A percentile compares a stretch with the other conserved stretches of the same genome.
Conservation (phyloP, 1,284 basidiomycete species). For the Sparassis latifolia region DNA sequence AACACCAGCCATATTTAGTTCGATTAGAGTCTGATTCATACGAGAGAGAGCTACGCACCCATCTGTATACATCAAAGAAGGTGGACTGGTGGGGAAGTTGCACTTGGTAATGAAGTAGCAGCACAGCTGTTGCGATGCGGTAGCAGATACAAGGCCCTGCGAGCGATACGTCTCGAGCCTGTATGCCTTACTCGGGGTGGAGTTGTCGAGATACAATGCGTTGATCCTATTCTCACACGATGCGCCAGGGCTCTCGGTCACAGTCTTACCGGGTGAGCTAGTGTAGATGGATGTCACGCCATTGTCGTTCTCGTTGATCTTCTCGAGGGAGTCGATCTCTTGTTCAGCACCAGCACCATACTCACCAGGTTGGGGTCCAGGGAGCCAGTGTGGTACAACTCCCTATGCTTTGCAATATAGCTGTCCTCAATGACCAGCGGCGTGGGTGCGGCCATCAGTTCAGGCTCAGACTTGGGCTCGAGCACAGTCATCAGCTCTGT, state of each 20-base stretch:
- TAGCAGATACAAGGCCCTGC: conserved; percentile 81
- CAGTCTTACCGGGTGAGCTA: conserved; percentile 77
- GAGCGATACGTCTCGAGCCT: conserved; percentile 97
- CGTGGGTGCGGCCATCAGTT: too few species aligned
- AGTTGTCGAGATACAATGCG: conserved; percentile 81
- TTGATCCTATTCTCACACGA: conserved; percentile 89
- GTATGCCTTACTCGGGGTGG: conserved; percentile 75
- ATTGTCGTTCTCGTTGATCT: conserved; percentile 71
- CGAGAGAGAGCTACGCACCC: conserved; percentile 24
- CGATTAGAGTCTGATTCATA: background rate
- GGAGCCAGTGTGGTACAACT: too few species aligned
- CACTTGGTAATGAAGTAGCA: conserved; percentile 97
- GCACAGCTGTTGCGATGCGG: conserved; percentile 87
- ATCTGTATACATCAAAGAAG: conserved; percentile 40
- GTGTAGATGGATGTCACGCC: conserved; percentile 98
- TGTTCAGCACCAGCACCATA: too few species aligned
- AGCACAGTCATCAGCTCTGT: too few species aligned
- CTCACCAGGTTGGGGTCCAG: too few species aligned
- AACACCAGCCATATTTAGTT: background rate
- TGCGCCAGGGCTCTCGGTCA: conserved; percentile 79
- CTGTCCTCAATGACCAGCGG: too few species aligned
- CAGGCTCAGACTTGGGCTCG: too few species aligned
- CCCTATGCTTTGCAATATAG: too few species aligned
- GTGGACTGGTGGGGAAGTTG: conserved; percentile 65
- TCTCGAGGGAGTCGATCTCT: conserved; percentile 55